Evolutionary conservation across 176 grass and related monocot species (phyloP).

Genomic region (Paspalum notatum): DNA sequence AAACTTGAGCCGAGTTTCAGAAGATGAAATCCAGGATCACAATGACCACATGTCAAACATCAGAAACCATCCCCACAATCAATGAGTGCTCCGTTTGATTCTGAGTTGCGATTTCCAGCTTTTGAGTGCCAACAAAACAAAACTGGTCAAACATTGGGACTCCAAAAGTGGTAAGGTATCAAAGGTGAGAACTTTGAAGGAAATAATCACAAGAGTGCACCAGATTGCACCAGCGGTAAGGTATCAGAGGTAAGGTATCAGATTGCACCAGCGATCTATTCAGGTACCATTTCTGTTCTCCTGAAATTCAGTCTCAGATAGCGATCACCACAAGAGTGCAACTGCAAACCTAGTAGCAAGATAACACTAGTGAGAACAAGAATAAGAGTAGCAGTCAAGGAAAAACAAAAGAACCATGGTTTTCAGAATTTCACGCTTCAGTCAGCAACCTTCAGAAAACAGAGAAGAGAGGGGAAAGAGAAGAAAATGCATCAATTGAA

Average conservation of each 20-base stretch:
- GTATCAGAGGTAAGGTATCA: background rate
- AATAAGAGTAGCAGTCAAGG: background rate
- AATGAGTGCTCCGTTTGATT: background rate
- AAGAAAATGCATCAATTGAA: background rate
- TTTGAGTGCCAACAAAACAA: background rate
- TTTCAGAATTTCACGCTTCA: background rate
- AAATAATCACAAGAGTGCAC: too few species aligned
- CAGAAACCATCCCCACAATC: background rate
- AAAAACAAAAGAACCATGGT: background rate
- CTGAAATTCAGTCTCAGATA: background rate
- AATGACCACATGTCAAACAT: background rate
- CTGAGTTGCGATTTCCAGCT: background rate
- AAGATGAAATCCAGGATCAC: background rate
- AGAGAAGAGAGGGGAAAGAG: background rate
- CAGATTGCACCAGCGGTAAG: background rate
- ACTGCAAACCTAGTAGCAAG: conserved; percentile 6
- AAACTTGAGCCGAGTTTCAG: too few species aligned
- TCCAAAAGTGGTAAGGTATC: background rate
- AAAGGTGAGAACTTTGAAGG: background rate
- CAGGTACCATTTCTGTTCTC: background rate
- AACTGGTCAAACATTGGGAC: background rate
- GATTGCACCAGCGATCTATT: background rate
- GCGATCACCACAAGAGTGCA: background rate
- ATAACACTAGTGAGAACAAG: background rate
- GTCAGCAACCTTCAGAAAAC: background rate